Evolutionary conservation across 1,284 basidiomycete genomes (phyloP).

Genomic region (Xerocomus nothofagi): DNA sequence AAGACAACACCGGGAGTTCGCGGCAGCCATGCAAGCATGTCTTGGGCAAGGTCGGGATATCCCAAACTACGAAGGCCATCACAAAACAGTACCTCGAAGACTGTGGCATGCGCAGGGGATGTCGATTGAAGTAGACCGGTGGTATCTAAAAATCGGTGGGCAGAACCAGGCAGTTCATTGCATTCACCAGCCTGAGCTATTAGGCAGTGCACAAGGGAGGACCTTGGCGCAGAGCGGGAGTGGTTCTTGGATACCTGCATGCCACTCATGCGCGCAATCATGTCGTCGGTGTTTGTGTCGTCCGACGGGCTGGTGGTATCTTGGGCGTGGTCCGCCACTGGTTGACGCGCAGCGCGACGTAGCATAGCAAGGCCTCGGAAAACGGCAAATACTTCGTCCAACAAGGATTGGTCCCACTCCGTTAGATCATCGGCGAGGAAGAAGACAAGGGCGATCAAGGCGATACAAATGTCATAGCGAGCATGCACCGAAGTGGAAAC

Average conservation of each 20-base stretch:
- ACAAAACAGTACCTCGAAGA: constrained; percentile 71
- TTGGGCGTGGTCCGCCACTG: constrained; percentile 47
- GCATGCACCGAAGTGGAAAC: constrained; percentile 60
- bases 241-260: constrained; percentile 65
- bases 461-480: constrained; percentile 69
- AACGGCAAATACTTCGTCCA: constrained; percentile 76
- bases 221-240: constrained; percentile 51
- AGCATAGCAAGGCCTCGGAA: constrained; percentile 73
- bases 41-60: constrained; percentile 60
- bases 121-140: constrained; percentile 65
- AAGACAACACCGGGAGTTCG: constrained; percentile 75
- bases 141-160: constrained; percentile 67
- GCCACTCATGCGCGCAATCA: constrained; percentile 62
- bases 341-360: constrained; percentile 57
- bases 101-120: constrained; percentile 62
- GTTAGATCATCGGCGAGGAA: constrained; percentile 63
- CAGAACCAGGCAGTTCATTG: constrained; percentile 51
- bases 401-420: constrained; percentile 60
- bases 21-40: constrained; percentile 74
- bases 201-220: constrained; percentile 71
- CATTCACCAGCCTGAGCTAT: constrained; percentile 52
- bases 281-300: constrained; percentile 55
- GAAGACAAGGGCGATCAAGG: constrained; percentile 67
- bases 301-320: constrained; percentile 26
- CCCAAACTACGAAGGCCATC: constrained; percentile 67